A percentile compares a stretch with the other conserved stretches of the same genome.
Evolutionary conservation across 176 grass and related monocot species (phyloP).

Genomic region (Triticum aestivum): IWGSC_CS_RefSeq_v2.1 NC_057799.1:142082624-142083123

Average conservation of each 20-base stretch:
- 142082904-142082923: neutral
- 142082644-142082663: neutral
- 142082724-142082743: neutral
- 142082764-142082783: too few relatives aligned
- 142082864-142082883: conserved; percentile 16
- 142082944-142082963: conserved; percentile 4
- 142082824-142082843: too few relatives aligned
- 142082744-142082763: too few relatives aligned
- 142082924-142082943: neutral
- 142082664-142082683: neutral
- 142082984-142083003: neutral
- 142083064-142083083: neutral
- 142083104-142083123: neutral
- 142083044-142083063: neutral
- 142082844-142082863: too few relatives aligned
- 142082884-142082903: neutral
- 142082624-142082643: neutral
- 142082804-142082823: too few relatives aligned
- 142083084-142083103: conserved; percentile 2
- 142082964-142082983: neutral
- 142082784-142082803: too few relatives aligned
- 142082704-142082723: neutral
- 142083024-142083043: neutral
- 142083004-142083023: neutral
- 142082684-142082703: neutral